Base-by-base conservation (phyloP, 1,284 basidiomycete genomes). In the Lignosus rhinocerotis region DNA sequence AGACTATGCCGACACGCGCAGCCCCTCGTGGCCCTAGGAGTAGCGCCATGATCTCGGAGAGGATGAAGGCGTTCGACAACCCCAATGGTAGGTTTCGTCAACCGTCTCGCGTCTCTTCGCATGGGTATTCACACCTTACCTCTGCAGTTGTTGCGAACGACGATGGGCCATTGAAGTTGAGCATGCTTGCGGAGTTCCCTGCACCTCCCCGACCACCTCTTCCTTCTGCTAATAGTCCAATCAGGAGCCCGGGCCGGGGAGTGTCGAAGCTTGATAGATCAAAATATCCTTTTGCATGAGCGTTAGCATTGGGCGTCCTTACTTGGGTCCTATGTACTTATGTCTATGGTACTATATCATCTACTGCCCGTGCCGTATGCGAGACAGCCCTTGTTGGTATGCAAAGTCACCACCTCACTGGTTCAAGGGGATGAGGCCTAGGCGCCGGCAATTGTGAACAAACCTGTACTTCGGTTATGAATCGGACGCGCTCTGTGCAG, bases 41-140 rank as follows among this genome's bases (percentile, higher is more conserved):
- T 54, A 85, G 82, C 60, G 55, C 55, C 14, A 53, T 83, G 51
- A 80, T 86, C 25, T 66, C 81, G 7, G 82, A 83, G 63, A 71
- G 80, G 61, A 78, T 80, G 1, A 78, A 71, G 65, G 75, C 76
- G 19, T 77, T 71, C 45, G 70, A 73, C 39, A 53, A 55, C 33
- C 55, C 65, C 51, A 34, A 59, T 67, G 69, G 62, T 65, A 43
- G 36, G 63, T 60, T 21, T 11, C 59, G 9, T 42, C 45, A 36
- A 12, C 33, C 38, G 14, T 32, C 21, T 48, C 16, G 32, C 25
- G 47, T 11, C 41, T 8, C 25, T 19, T 10, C 3, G 31, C 36
- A 14, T 9, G n/a, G 9, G 45, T 41, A 51, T 33, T 55, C 31
- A 51, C 46, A 42, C 21, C 14, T 11, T 17, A 33, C 53, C 39